A percentile compares a stretch with the other conserved stretches of the same genome.
Conservation (phyloP, 805 yeast species). For the Clavispora fructus region DNA sequence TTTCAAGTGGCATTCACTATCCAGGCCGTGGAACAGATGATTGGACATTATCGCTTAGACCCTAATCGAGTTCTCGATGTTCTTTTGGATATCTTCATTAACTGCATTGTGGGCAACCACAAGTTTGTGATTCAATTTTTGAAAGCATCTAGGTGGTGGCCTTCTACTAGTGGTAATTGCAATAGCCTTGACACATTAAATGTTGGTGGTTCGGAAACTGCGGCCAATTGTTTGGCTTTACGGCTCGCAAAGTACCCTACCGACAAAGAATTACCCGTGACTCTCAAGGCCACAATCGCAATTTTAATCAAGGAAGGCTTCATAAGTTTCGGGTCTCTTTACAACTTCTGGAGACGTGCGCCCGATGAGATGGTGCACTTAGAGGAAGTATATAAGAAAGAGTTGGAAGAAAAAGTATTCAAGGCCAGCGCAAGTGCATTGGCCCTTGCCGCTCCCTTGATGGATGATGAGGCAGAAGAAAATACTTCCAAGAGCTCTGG, state of each 20-base stretch:
- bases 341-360: constrained; percentile 50
- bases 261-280: constrained; percentile 36
- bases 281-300: constrained; percentile 42
- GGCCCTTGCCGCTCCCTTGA: constrained; percentile 82
- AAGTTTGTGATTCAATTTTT: constrained; percentile 47
- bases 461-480: constrained; percentile 54
- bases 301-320: constrained; percentile 62
- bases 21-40: constrained; percentile 48
- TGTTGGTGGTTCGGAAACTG: constrained; percentile 51
- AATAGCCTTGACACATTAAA: constrained; percentile 28
- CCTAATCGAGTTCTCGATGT: constrained; percentile 65
- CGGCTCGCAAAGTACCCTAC: constrained; percentile 28
- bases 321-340: constrained; percentile 58
- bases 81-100: constrained; percentile 48
- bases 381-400: constrained; percentile 40
- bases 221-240: constrained; percentile 50
- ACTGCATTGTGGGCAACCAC: constrained; percentile 39
- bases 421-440: constrained; percentile 70
- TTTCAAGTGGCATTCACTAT: constrained; percentile 41
- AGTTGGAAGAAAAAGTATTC: constrained; percentile 50
- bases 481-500: not conserved
- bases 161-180: constrained; percentile 31
- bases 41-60: constrained; percentile 75
- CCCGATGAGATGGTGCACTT: constrained; percentile 42
- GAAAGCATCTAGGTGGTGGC: constrained; percentile 65